Conservation (phyloP, 2,329 filamentous ascomycete species). For the Pyricularia grisea region DNA sequence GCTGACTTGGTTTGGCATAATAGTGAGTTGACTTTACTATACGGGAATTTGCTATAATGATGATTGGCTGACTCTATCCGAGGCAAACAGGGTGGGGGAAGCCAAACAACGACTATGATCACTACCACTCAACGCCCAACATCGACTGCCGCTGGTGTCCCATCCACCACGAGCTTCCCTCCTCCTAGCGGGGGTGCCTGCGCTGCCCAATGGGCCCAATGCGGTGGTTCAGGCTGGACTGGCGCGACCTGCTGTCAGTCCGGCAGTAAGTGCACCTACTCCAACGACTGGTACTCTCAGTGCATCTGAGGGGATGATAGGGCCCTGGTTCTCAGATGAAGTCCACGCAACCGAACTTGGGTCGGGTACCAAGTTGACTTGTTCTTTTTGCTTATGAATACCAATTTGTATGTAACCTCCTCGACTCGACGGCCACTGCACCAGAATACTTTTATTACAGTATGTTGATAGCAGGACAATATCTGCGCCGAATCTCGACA, state of each 20-base stretch:
- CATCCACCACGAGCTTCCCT: background rate
- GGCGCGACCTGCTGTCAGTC: conserved; percentile 2
- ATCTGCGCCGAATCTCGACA: too few relatives aligned
- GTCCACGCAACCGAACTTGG: too few relatives aligned
- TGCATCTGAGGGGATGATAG: background rate
- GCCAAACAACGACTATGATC: background rate
- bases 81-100: background rate
- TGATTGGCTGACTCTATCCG: background rate
- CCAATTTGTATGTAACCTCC: too few relatives aligned
- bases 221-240: conserved; percentile 7
- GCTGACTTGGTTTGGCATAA: background rate
- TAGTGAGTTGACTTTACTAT: background rate
- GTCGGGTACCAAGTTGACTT: too few relatives aligned
- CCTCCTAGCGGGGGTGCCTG: background rate
- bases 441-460: too few relatives aligned
- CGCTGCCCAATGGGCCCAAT: conserved; percentile 7
- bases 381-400: too few relatives aligned
- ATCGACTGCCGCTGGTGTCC: background rate
- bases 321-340: too few relatives aligned
- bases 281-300: conserved; percentile 2
- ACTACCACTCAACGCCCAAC: background rate
- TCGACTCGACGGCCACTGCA: too few relatives aligned
- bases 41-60: background rate
- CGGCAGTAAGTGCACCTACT: background rate
- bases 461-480: too few relatives aligned